Evolutionary conservation across 1,139 yeast genomes (phyloP).

Genomic region (Eremothecium gossypii): DNA sequence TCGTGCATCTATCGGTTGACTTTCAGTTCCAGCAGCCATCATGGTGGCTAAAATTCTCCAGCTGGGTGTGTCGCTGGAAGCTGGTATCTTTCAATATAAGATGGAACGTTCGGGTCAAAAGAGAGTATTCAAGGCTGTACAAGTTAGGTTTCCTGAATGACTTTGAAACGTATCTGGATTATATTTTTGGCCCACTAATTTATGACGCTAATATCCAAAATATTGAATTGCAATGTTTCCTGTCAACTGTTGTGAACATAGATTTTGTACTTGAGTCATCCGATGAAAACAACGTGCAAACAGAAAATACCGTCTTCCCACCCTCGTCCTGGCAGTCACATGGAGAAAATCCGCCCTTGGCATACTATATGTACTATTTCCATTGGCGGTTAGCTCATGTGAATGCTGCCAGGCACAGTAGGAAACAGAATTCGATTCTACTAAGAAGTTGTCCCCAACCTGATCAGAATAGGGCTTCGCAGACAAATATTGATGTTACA

Average conservation of each 20-base stretch:
- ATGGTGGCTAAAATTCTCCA: constrained; percentile 26
- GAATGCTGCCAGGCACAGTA: not conserved
- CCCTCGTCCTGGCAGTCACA: not conserved
- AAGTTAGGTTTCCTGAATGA: constrained; percentile 9
- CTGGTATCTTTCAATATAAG: constrained; percentile 26
- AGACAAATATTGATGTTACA: not conserved
- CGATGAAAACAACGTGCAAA: constrained; percentile 12
- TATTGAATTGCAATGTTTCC: constrained; percentile 17
- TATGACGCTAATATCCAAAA: constrained; percentile 9
- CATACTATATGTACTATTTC: not conserved
- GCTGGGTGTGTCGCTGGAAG: constrained; percentile 26
- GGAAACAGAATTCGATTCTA: not conserved
- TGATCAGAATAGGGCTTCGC: not conserved
- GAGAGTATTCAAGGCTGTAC: constrained; percentile 20
- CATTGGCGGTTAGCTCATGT: not conserved
- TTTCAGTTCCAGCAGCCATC: constrained; percentile 19
- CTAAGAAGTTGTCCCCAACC: not conserved
- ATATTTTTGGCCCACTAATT: constrained; percentile 13
- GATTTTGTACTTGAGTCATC: constrained; percentile 21
- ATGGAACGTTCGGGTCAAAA: constrained; percentile 25
- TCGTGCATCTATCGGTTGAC: constrained; percentile 27
- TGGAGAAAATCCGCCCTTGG: constrained; percentile 1
- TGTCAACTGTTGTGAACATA: constrained; percentile 18
- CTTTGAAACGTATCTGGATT: not conserved
- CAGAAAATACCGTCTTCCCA: not conserved